Evolutionary conservation across 306 rosid genomes (phyloP), one percentile per base, ranked within the genome.

Genomic region (Cyamopsis tetragonoloba): DNA sequence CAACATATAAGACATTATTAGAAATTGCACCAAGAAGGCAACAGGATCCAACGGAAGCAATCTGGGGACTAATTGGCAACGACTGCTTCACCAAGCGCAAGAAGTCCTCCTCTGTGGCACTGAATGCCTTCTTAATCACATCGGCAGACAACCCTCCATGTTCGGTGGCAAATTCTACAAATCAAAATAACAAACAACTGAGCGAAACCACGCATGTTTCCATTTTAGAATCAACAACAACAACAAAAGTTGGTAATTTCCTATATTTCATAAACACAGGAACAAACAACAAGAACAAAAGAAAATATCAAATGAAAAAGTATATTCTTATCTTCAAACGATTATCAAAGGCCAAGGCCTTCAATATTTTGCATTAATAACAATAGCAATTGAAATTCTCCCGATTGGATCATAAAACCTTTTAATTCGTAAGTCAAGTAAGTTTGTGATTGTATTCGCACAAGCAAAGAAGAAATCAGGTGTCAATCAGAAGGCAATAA

Each of bases 1-100:
- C 99, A 49, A 90, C 86, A 66, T 84, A 86, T 34, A 93, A 66
- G 55, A 87, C 80, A 63, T 80, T 79, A 67, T 93, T 65, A 2
- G 99, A 50, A 70, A 93, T 90, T 3, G 97, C 97, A 49, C 97
- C 99, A 18, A 93, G 75, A 66, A 93, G 93, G 74, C 99, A 93
- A 70, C 99, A 93, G 0, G 99, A 90, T 11, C 99, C 99, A 3
- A 82, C 97, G 0, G 96, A 88, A 61, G 96, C 97, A 56, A 90
- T 93, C 53, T 80, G 88, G 0, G 99, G 99, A 77, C 74, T 84
- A 4, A 67, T 32, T 0, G 82, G 79, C 55, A 88, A 65, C 0
- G 83, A 77, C 34, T 70, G 83, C 84, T 88, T 85, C 79, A 93
- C 98, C 81, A 93, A 54, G 15, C 74, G 83, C 60, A 80, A 48